Evolutionary conservation across 2,329 filamentous ascomycete genomes (phyloP).

Genomic region (Arthrobotrys sinensis): DNA sequence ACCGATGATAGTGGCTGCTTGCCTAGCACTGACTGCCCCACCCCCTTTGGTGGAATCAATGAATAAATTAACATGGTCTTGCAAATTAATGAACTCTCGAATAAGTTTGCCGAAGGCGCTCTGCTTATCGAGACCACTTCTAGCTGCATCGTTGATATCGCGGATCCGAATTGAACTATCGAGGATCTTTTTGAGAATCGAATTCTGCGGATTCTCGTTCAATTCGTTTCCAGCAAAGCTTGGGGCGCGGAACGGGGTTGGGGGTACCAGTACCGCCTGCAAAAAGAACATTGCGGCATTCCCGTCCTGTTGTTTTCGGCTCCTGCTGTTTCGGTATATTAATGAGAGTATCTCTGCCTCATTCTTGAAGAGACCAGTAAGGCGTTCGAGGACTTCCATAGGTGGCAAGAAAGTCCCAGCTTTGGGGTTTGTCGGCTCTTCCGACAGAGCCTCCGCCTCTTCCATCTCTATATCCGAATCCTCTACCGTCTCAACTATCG

Average conservation of each 20-base stretch:
- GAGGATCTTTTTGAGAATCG: constrained; percentile 81
- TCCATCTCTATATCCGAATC: constrained; percentile 69
- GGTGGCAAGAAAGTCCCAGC: constrained; percentile 75
- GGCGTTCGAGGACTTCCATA: constrained; percentile 84
- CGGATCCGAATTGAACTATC: constrained; percentile 79
- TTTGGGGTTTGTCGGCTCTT: constrained; percentile 64
- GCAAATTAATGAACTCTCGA: constrained; percentile 71
- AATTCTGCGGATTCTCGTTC: constrained; percentile 89
- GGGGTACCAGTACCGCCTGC: constrained; percentile 86
- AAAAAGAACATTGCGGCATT: constrained; percentile 85
- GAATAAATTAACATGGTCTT: constrained; percentile 91
- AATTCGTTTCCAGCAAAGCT: constrained; percentile 84
- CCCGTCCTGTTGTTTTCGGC: constrained; percentile 71
- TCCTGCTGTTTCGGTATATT: constrained; percentile 79
- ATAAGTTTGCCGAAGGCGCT: constrained; percentile 61
- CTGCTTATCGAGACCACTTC: constrained; percentile 28
- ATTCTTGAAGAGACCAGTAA: constrained; percentile 85
- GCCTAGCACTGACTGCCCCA: constrained; percentile 79
- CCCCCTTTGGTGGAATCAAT: constrained; percentile 82
- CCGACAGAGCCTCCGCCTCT: constrained; percentile 73
- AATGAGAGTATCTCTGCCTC: constrained; percentile 87
- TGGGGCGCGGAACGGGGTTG: constrained; percentile 90
- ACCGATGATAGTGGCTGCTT: constrained; percentile 77
- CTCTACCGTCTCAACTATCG: constrained; percentile 67
- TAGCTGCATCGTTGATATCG: constrained; percentile 61